Evolutionary conservation across 345 rosid genomes (phyloP), one percentile per base, ranked within the genome.

Genomic region (Rhizophora apiculata): DNA sequence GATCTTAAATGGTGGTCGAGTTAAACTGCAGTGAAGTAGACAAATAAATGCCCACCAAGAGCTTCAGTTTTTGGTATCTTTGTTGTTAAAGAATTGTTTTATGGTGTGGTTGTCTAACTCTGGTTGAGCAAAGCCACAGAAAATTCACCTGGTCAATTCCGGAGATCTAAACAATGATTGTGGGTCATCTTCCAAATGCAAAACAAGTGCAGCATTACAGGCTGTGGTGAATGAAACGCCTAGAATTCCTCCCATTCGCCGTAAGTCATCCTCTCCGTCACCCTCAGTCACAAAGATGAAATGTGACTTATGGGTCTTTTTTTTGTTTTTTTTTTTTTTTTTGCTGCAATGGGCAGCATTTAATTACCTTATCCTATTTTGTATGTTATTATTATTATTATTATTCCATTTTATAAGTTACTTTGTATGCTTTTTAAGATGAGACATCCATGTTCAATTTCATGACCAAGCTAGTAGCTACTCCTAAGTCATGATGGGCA

Each of bases 211-310:
- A 67, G 52, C 86, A 18, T 72, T 84, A 4, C 85, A 88, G 67
- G 70, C 85, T 46, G 72, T 74, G 6, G 96, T 85, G 68, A 76
- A 80, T 7, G 86, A 87, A 57, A 75, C 88, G 43, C 89, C 92
- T 53, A 81, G 90, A 78, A 78, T 86, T 81, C 88, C 97, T 49
- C 92, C 96, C 27, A 83, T 86, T 73, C 93, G 88, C 69, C 92
- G 99, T 95, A 52, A 83, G 92, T 78, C 49, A 11, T 13, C 49
- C 49, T 43, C 5, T 43, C 18, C 16, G 5, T 3, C 49, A 43
- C 18, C 16, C 19, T 3, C 49, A 43, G 18, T 2, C 49, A 43
- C 18, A 43, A 43, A 43, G 49, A 43, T 43, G 49, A 43, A 43
- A 43, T 43, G 18, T 43, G 16, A 15, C 15, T 43, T 3, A 43